Conservation (phyloP, 2,329 filamentous ascomycete genomes). For the Trichoderma endophyticum region DNA sequence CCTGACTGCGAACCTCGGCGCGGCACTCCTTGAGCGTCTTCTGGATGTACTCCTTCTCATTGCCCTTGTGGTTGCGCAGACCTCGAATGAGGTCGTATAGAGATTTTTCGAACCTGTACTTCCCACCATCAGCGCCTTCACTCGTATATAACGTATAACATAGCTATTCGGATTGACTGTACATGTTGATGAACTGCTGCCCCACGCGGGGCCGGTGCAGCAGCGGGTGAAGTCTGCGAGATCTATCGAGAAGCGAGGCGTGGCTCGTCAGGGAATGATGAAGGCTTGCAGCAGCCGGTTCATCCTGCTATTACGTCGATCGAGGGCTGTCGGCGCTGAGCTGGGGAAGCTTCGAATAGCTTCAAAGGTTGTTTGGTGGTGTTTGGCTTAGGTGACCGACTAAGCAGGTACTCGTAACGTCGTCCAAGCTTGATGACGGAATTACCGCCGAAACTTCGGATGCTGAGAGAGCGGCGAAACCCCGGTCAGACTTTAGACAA, state of each 20-base stretch:
- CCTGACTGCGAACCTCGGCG: conserved; percentile 83
- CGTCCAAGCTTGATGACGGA: conserved; percentile 10
- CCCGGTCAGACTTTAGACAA: neutral
- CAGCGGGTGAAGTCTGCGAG: neutral
- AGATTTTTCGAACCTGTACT: conserved; percentile 92
- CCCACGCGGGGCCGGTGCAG: conserved; percentile 22
- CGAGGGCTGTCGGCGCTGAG: neutral
- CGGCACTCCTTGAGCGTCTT: conserved; percentile 93
- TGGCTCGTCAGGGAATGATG: neutral
- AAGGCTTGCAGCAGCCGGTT: conserved; percentile 1
- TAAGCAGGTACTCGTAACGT: neutral
- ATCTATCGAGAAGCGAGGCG: neutral
- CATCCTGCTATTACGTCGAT: conserved; percentile 15
- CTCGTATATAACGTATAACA: neutral
- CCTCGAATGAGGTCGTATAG: conserved; percentile 98
- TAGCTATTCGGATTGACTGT: neutral
- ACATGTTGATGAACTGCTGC: conserved; percentile 24
- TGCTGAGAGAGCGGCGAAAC: neutral
- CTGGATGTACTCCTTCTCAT: conserved; percentile 92
- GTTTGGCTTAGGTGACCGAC: neutral
- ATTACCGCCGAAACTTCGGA: conserved; percentile 16
- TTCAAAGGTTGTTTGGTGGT: neutral
- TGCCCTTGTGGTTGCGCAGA: conserved; percentile 90
- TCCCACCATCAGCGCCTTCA: neutral
- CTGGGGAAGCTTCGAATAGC: neutral